A percentile compares a stretch with the other conserved stretches of the same genome.
These are phyloP conservation scores for Aristolochia fimbriata DNA, from an alignment of 164 flowering plant species.

Conservation along the genomic window DNA sequence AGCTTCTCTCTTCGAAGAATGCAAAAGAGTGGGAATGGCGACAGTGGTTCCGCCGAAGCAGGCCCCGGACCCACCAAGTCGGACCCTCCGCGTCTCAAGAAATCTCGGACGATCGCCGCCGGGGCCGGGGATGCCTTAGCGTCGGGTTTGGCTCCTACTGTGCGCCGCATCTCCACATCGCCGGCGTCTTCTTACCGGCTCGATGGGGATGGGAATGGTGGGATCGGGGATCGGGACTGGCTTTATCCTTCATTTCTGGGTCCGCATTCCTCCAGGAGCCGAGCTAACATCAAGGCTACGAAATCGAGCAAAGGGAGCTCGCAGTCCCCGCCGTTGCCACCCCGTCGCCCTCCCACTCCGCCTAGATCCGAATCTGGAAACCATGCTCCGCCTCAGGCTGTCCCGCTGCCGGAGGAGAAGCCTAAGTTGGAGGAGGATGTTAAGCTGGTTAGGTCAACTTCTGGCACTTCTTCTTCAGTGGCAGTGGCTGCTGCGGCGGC, in stretches of 20 bases:
- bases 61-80: not conserved
- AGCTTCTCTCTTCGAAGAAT: slow-evolving; percentile 3
- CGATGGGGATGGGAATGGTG: not conserved
- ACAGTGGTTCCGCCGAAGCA: not conserved
- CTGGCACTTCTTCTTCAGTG: slow-evolving; percentile 8
- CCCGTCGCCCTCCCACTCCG: slow-evolving; percentile 14
- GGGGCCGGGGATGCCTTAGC: slow-evolving; percentile 9
- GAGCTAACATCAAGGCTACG: slow-evolving; percentile 20
- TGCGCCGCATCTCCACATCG: slow-evolving; percentile 33
- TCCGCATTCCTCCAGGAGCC: slow-evolving; percentile 32
- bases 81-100: slow-evolving; percentile 34
- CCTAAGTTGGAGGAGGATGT: slow-evolving; percentile 14
- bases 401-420: slow-evolving; percentile 10
- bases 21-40: not conserved
- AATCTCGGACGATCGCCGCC: slow-evolving; percentile 30
- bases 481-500: slow-evolving; percentile 3
- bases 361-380: slow-evolving; percentile 4
- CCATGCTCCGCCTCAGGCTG: not conserved
- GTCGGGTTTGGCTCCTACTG: slow-evolving; percentile 31
- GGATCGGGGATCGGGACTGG: slow-evolving; percentile 53
- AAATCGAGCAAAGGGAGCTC: slow-evolving; percentile 15
- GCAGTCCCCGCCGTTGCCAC: slow-evolving; percentile 18
- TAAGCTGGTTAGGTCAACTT: slow-evolving; percentile 15
- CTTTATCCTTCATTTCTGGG: slow-evolving; percentile 60
- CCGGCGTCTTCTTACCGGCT: slow-evolving; percentile 11